A percentile compares a stretch with the other conserved stretches of the same genome.
Conservation (phyloP, 2,329 filamentous ascomycete species). For the Leptosphaerulina australis region DNA sequence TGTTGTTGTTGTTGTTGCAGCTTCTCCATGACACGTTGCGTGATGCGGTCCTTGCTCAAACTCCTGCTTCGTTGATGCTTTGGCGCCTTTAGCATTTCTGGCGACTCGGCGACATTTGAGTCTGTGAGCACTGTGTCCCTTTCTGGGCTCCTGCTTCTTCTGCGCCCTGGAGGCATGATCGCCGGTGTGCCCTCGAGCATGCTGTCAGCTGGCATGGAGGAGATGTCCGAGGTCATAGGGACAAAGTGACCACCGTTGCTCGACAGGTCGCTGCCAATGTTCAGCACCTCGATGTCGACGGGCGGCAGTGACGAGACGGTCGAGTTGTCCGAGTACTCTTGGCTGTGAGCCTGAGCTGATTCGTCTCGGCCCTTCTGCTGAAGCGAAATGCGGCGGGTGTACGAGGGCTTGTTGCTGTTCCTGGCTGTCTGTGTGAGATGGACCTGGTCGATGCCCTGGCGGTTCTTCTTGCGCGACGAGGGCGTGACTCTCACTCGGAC, state of each 20-base stretch:
- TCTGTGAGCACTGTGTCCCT: conserved; percentile 42
- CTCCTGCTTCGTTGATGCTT: conserved; percentile 65
- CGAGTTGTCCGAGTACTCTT: conserved; percentile 77
- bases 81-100: conserved; percentile 60
- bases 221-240: conserved; percentile 80
- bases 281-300: conserved; percentile 87
- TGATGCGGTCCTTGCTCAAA: conserved; percentile 69
- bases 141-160: conserved; percentile 59
- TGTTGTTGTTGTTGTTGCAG: conserved; percentile 60
- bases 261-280: conserved; percentile 70
- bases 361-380: conserved; percentile 53
- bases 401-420: conserved; percentile 69
- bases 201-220: conserved; percentile 76
- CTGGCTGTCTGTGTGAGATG: conserved; percentile 84
- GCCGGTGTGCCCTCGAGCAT: conserved; percentile 64
- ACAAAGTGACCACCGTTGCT: conserved; percentile 69
- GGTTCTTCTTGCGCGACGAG: conserved; percentile 59
- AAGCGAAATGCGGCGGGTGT: conserved; percentile 71
- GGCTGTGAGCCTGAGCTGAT: conserved; percentile 38
- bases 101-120: conserved; percentile 31
- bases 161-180: conserved; percentile 54
- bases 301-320: conserved; percentile 72
- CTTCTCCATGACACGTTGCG: conserved; percentile 72
- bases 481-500: conserved; percentile 82
- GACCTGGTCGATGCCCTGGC: conserved; percentile 72